Percentiles rank a stretch among this genome's conserved stretches.
Evolutionary conservation across 805 yeast genomes (phyloP).

Genomic region (Saturnispora serradocipensis): DNA sequence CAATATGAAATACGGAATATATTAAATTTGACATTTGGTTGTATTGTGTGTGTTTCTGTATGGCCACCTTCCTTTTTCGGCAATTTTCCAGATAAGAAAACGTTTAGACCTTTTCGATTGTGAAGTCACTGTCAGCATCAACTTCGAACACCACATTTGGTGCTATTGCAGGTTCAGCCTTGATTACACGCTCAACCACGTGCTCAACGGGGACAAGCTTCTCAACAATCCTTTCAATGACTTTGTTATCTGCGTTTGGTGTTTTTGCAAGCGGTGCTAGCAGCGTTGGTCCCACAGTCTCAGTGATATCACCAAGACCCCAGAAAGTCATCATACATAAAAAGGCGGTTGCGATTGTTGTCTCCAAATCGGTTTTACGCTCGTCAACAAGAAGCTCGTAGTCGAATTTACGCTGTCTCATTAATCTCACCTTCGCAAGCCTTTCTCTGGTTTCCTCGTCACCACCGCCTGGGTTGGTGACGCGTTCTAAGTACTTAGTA

Average conservation of each 20-base stretch:
- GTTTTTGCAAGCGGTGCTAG: constrained; percentile 8
- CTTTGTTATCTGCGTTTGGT: constrained; percentile 6
- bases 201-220: constrained; percentile 11
- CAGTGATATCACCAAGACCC: constrained; percentile 47
- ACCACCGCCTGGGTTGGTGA: constrained; percentile 48
- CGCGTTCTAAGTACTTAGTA: constrained; percentile 41
- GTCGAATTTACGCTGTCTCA: constrained; percentile 53
- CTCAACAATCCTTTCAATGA: constrained; percentile 10
- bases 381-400: constrained; percentile 49
- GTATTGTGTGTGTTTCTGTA: background rate
- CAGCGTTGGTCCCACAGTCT: constrained; percentile 44
- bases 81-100: background rate
- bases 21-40: background rate
- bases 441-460: constrained; percentile 45
- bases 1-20: background rate
- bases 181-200: constrained; percentile 5
- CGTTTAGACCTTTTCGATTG: constrained; percentile 22
- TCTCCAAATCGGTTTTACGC: constrained; percentile 36
- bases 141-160: constrained; percentile 25
- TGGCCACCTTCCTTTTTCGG: background rate
- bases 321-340: constrained; percentile 59
- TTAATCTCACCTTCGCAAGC: constrained; percentile 44
- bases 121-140: constrained; percentile 24
- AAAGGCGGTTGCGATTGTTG: constrained; percentile 52
- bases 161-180: constrained; percentile 1